Evolutionary conservation across 129 eudicot species (phyloP), one percentile per base, ranked within the genome.

Genomic region (Heracleum sosnowskyi): DNA sequence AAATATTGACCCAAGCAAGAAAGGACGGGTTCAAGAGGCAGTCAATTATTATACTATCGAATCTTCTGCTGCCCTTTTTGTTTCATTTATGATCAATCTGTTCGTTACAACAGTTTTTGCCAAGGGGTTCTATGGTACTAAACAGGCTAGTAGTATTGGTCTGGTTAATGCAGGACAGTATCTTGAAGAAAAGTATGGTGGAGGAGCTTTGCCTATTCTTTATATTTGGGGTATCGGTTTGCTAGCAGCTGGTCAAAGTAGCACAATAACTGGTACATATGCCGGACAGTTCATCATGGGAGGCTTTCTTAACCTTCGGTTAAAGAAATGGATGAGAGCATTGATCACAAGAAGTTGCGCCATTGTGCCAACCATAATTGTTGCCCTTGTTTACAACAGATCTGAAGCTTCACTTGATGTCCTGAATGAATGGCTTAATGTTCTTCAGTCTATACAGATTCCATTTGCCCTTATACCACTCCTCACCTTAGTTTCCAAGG

Each of bases 211-310:
- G 64, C 98, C 97, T 3, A 89, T 91, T 69, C 87, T 95, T 7
- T 91, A 95, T 84, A 84, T 95, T 18, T 95, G 98, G 97, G 98
- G 98, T 11, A 83, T 95, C 5, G 98, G 98, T 41, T 86, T 95
- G 81, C 86, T 94, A 79, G 98, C 97, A 22, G 98, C 98, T 28
- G 98, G 98, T 16, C 97, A 91, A 84, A 95, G 98, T 88, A 95
- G 98, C 78, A 95, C 98, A 0, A 91, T 95, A 10, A 91, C 98
- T 6, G 98, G 98, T 24, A 95, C 98, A 17, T 93, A 93, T 83
- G 97, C 98, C 22, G 98, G 98, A 2, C 98, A 93, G 88, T 93
- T 93, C 75, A 93, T 93, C 16, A 93, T 93, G 98, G 97, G 94
- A 17, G 98, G 97, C 15, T 95, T 91, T 73, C 91, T 95, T 9